Evolutionary conservation across 1,284 basidiomycete species (phyloP).

Genomic region (Puccinia horiana): DNA sequence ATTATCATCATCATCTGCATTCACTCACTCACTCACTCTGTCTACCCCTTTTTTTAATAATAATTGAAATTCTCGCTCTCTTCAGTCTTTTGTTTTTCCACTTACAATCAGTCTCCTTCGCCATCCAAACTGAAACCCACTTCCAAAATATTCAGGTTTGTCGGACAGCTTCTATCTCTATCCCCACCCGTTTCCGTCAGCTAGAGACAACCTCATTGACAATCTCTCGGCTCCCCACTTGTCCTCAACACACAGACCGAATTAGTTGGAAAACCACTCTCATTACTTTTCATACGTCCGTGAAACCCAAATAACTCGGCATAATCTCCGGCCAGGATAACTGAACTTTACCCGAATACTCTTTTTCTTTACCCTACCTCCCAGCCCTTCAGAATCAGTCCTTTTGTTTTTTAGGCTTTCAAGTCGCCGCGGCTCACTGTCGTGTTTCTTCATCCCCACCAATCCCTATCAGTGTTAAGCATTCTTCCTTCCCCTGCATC

Average conservation of each 20-base stretch:
- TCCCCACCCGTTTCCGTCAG: too few species aligned
- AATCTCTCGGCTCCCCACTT: background rate
- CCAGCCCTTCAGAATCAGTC: background rate
- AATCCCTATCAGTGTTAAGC: slow-evolving; percentile 12
- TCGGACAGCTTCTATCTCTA: too few species aligned
- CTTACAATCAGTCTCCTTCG: too few species aligned
- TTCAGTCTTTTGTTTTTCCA: background rate
- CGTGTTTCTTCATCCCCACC: background rate
- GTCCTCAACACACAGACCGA: background rate
- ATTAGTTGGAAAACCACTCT: background rate
- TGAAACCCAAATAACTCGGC: background rate
- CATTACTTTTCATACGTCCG: background rate
- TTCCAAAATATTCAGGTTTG: background rate
- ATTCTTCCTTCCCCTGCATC: background rate
- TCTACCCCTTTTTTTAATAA: background rate
- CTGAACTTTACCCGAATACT: background rate
- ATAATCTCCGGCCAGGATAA: background rate
- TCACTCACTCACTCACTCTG: background rate
- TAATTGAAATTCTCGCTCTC: background rate
- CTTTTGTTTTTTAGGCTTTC: background rate
- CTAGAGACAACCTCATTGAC: too few species aligned
- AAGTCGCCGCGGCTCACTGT: background rate
- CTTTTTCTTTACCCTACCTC: background rate
- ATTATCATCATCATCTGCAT: too few species aligned
- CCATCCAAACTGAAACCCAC: too few species aligned